Conservation (phyloP, 1,284 basidiomycete genomes). For the Wolfiporia cocos region DNA sequence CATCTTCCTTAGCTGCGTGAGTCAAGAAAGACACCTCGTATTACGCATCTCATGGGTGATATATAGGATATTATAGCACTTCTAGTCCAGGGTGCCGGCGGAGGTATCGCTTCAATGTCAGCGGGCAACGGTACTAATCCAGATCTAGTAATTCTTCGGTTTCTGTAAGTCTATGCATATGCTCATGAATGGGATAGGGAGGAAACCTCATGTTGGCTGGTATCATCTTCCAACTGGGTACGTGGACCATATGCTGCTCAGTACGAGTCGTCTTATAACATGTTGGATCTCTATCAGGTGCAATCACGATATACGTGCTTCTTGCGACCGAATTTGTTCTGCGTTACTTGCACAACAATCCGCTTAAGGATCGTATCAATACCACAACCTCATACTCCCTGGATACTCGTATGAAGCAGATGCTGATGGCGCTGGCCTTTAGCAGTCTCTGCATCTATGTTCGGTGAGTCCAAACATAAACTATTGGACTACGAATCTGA, state of each 20-base stretch:
- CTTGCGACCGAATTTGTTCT: constrained; percentile 41
- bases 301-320: constrained; percentile 36
- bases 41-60: background rate
- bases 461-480: constrained; percentile 23
- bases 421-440: constrained; percentile 30
- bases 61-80: constrained; percentile 45
- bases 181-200: constrained; percentile 25
- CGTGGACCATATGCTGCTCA: constrained; percentile 8
- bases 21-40: constrained; percentile 12
- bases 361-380: constrained; percentile 23
- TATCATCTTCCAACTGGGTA: constrained; percentile 49
- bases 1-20: constrained; percentile 40
- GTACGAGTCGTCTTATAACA: background rate
- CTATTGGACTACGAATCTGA: background rate
- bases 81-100: constrained; percentile 48
- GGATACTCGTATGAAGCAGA: constrained; percentile 26
- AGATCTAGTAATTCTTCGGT: constrained; percentile 12
- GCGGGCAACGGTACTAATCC: constrained; percentile 20
- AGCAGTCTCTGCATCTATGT: constrained; percentile 35
- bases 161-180: constrained; percentile 1
- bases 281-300: constrained; percentile 23
- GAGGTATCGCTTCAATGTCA: constrained; percentile 42
- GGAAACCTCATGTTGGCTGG: constrained; percentile 50
- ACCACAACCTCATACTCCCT: constrained; percentile 11
- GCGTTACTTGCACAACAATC: constrained; percentile 34